phyloP scores from a whole-genome alignment of 1,139 yeast species.

The Geotrichum siamense region DNA sequence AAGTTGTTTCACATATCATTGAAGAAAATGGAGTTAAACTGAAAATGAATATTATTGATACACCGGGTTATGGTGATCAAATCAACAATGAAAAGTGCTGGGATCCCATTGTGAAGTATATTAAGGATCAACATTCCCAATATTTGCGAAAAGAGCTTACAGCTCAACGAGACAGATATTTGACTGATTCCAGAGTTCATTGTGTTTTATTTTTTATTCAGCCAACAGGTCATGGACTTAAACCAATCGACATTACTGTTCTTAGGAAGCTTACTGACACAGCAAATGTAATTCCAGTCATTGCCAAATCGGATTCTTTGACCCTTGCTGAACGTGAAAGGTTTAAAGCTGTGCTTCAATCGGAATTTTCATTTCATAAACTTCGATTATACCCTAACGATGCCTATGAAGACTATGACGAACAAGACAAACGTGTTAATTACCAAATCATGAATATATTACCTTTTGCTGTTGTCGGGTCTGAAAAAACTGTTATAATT shows the following conservation, averaged over 20 bases:
- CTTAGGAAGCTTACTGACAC: conserved; percentile 81
- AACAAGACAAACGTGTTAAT: conserved; percentile 39
- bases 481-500: conserved; percentile 62
- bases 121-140: conserved; percentile 92
- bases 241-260: conserved; percentile 74
- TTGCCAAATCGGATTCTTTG: conserved; percentile 86
- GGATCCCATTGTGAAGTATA: conserved; percentile 94
- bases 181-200: conserved; percentile 87
- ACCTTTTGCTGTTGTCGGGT: conserved; percentile 93
- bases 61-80: conserved; percentile 98
- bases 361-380: conserved; percentile 65
- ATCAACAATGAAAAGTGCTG: conserved; percentile 90
- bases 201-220: conserved; percentile 85
- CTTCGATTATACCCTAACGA: conserved; percentile 86
- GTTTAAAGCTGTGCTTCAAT: conserved; percentile 64
- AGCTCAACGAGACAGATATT: conserved; percentile 81
- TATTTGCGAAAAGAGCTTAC: conserved; percentile 92
- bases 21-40: conserved; percentile 83
- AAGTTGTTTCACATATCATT: conserved; percentile 59
- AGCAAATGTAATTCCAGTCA: conserved; percentile 90
- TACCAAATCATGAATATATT: conserved; percentile 48
- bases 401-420: conserved; percentile 68
- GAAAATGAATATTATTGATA: conserved; percentile 82
- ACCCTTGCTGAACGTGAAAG: conserved; percentile 76
- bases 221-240: conserved; percentile 78